Base-by-base conservation (phyloP, 2,329 filamentous ascomycete genomes). In the Calcarisporium arbuscula region DNA sequence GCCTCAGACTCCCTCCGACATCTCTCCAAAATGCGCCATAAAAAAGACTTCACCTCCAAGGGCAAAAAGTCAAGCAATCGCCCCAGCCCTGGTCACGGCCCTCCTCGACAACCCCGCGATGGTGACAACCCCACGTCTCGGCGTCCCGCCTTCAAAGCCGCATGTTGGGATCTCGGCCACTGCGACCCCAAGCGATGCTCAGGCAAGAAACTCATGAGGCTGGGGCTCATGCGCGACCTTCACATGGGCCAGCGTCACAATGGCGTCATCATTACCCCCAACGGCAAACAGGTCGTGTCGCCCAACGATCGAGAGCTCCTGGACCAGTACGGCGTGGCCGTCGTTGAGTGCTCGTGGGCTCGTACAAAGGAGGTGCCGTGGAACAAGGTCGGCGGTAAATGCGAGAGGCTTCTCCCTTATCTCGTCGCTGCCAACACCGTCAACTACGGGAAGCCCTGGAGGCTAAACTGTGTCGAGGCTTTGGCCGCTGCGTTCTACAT, bases 281-380 rank as follows among this genome's bases (percentile, higher is more conserved):
- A 96, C 65, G 92, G 85, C 43, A 95, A 94, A 57, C 78, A 73
- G 38, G 77, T 88, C 12, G 60, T 96, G 28, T 94, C 85, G 5
- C 85, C 88, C 2, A 85, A 87, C 33, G 92, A 98, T 61, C 70
- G 70, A 38, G 79, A 83, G 32, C 65, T 94, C 12, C 74, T 96
- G 50, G 87, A 94, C 50, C 82, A 88, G 58, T 85, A 85, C 54
- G 92, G 92, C 44, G 90, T 89, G 15, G 92, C 92, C 4, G 92
- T 98, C 4, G 92, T 98, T 14, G 92, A 98, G 65, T 95, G 89
- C 54, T 94, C 86, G 17, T 98, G 92, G 92, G 94, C 94, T 4
- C 74, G 92, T 40, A 86, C 94, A 7, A 73, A 84, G 30, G 92
- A 98, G 60, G 80, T 98, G 5, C 89, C 90, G 34, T 98, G 90